phyloP scores from a whole-genome alignment of 768 basidiomycete species.

The Agrocybe praecox region DNA sequence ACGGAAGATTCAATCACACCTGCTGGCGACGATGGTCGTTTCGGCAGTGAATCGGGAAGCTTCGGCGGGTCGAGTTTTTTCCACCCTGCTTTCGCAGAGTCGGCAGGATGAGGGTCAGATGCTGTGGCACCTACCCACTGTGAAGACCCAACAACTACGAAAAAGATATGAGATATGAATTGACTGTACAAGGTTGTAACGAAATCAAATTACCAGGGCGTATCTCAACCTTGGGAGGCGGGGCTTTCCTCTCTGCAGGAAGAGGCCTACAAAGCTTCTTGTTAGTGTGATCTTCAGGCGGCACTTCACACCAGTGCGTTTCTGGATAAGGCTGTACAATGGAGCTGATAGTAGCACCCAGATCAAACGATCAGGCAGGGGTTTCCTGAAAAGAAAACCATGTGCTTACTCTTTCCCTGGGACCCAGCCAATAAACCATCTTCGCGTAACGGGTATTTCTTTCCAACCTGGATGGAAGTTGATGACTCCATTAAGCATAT shows the following conservation, averaged over 20 bases:
- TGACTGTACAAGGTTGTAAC: neutral
- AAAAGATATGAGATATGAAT: neutral
- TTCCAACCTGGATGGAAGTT: constrained; percentile 48
- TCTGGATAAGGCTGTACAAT: constrained; percentile 42
- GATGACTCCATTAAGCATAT: neutral
- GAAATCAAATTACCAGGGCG: constrained; percentile 25
- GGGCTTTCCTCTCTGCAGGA: constrained; percentile 33
- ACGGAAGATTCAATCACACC: too few relatives aligned
- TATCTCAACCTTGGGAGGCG: constrained; percentile 28
- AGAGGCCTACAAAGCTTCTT: constrained; percentile 47
- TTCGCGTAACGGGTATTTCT: constrained; percentile 38
- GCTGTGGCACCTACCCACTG: constrained; percentile 31
- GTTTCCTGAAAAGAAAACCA: neutral
- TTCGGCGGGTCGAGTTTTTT: neutral
- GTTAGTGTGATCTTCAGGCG: constrained; percentile 44
- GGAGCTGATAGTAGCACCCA: constrained; percentile 17
- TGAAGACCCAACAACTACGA: constrained; percentile 39
- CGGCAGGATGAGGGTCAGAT: constrained; percentile 11
- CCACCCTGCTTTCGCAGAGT: constrained; percentile 21
- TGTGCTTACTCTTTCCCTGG: constrained; percentile 33
- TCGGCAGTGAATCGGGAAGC: neutral
- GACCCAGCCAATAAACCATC: constrained; percentile 44
- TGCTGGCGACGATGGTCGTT: too few relatives aligned
- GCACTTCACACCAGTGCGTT: constrained; percentile 41
- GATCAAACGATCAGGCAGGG: neutral